These are phyloP conservation scores for Leccinum uliginosum DNA, from an alignment of 768 basidiomycete species.

Conservation along the genomic window DNA sequence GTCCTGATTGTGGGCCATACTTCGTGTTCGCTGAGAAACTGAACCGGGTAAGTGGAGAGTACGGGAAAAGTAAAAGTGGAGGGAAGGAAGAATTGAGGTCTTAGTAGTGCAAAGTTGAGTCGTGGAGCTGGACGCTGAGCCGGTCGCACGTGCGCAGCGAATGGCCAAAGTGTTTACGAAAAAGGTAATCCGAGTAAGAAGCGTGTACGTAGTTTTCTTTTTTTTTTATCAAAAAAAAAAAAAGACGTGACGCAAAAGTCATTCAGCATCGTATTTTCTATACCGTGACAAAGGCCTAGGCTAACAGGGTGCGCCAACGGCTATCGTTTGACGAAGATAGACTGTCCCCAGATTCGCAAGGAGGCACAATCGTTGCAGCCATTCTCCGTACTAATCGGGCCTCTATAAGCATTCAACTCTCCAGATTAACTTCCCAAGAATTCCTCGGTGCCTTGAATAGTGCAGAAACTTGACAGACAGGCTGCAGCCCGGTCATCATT, in stretches of 20 bases:
- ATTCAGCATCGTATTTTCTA: not conserved
- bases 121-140: constrained; percentile 6
- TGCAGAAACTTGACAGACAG: not conserved
- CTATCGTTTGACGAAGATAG: not conserved
- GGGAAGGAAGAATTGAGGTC: not conserved
- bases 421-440: not conserved
- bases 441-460: not conserved
- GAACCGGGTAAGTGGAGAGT: not conserved
- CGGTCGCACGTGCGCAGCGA: constrained; percentile 23
- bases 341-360: not conserved
- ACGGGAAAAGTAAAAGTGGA: not conserved
- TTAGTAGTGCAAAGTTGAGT: not conserved
- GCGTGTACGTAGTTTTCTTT: no score
- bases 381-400: no score
- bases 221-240: no score
- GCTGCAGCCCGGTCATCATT: not conserved
- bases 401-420: no score
- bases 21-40: not conserved
- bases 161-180: constrained; percentile 12
- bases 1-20: constrained; percentile 20
- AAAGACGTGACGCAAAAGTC: no score
- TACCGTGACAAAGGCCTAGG: no score
- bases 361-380: no score
- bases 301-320: not conserved
- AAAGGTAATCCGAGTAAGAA: constrained; percentile 5